phyloP scores from a whole-genome alignment of 139 green algal genomes.

The Coccomyxa sp. region DNA sequence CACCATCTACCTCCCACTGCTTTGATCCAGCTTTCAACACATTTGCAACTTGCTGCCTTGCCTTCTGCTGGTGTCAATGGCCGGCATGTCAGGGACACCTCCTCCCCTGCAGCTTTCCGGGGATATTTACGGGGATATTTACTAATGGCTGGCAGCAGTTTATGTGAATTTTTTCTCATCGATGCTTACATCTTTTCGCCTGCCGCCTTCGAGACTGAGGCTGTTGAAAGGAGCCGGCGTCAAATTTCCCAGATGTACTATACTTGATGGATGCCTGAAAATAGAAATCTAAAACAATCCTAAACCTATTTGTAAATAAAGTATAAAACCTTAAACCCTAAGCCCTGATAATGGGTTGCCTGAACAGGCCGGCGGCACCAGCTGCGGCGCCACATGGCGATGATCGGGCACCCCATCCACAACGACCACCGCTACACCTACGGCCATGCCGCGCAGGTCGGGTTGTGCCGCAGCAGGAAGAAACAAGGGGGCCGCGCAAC shows the following conservation, averaged over 20 bases:
- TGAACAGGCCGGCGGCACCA: constrained; percentile 56
- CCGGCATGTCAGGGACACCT: neutral
- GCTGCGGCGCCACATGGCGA: constrained; percentile 71
- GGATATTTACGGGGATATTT: no score
- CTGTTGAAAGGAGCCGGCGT: no score
- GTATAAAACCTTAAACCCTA: no score
- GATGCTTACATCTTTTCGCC: no score
- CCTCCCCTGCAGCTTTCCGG: neutral
- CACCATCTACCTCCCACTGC: neutral
- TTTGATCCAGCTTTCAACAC: neutral
- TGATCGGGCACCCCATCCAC: constrained; percentile 52
- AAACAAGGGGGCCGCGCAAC: neutral
- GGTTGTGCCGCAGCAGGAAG: neutral
- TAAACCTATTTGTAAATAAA: no score
- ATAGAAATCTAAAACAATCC: no score
- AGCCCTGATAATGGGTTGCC: no score
- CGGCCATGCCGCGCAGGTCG: constrained; percentile 15
- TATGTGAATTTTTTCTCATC: no score
- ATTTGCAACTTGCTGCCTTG: neutral
- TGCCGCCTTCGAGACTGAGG: no score
- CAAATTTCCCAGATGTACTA: no score
- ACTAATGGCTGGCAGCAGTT: no score
- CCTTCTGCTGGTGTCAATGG: neutral
- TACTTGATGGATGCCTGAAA: no score
- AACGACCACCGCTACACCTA: constrained; percentile 49